phyloP scores from a whole-genome alignment of 2,329 filamentous ascomycete species.

The Macrophomina pseudophaseolina region DNA sequence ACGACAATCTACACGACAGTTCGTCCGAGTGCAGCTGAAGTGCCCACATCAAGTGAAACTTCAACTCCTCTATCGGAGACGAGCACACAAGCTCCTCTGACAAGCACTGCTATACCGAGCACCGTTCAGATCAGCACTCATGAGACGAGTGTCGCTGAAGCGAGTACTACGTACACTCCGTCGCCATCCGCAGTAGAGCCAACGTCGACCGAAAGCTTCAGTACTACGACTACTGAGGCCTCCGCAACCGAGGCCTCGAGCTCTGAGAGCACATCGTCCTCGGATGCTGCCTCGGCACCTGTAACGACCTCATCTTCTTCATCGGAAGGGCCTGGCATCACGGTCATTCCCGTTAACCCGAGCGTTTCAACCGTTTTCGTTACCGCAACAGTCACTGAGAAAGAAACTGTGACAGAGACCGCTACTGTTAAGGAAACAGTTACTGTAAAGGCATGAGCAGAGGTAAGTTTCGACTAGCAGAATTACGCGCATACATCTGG shows the following conservation, averaged over 20 bases:
- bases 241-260: neutral
- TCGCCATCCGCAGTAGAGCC: neutral
- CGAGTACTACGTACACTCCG: neutral
- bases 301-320: conserved; percentile 5
- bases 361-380: conserved; percentile 34
- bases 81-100: neutral
- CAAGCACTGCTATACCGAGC: neutral
- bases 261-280: neutral
- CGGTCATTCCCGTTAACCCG: conserved; percentile 26
- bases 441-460: neutral
- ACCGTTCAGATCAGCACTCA: no score
- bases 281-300: neutral
- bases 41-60: conserved; percentile 3
- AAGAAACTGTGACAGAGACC: conserved; percentile 31
- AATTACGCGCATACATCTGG: neutral
- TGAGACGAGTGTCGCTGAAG: neutral
- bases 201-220: neutral
- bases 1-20: conserved; percentile 41
- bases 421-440: conserved; percentile 14
- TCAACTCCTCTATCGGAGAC: neutral
- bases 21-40: neutral
- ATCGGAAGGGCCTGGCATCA: conserved; percentile 21
- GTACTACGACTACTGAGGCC: neutral
- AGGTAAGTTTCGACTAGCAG: neutral
- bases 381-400: conserved; percentile 40